These are phyloP conservation scores for Ettlia oleoabundans DNA, from an alignment of 139 green algal species.

Conservation along the genomic window DNA sequence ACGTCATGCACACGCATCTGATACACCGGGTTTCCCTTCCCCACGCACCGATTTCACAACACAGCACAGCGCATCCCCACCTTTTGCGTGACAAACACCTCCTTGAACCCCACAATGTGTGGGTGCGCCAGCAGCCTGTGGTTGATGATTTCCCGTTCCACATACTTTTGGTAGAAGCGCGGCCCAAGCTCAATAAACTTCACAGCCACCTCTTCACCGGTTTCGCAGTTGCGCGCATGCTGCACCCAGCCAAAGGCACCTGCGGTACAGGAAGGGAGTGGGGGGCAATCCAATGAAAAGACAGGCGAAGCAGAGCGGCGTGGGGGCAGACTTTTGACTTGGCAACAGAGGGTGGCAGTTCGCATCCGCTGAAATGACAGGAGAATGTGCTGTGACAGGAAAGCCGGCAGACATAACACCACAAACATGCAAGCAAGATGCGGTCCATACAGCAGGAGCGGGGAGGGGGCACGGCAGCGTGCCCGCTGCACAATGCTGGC, in stretches of 20 bases:
- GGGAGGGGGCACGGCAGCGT: background rate
- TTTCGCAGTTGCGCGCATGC: slow-evolving; percentile 46
- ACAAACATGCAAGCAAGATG: background rate
- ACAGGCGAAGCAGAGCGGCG: too few species aligned
- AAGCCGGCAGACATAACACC: too few species aligned
- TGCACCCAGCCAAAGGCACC: slow-evolving; percentile 51
- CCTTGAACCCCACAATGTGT: slow-evolving; percentile 64
- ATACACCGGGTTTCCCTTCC: too few species aligned
- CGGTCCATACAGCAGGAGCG: background rate
- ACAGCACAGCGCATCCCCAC: slow-evolving; percentile 10
- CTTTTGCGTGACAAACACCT: slow-evolving; percentile 63
- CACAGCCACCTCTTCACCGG: slow-evolving; percentile 60
- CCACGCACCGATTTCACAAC: too few species aligned
- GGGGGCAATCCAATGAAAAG: background rate
- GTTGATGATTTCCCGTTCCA: slow-evolving; percentile 71
- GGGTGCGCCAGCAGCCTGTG: slow-evolving; percentile 64
- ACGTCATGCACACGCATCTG: too few species aligned
- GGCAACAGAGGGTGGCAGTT: too few species aligned
- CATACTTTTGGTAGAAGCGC: slow-evolving; percentile 54
- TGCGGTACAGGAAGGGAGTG: slow-evolving; percentile 17
- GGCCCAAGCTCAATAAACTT: slow-evolving; percentile 60
- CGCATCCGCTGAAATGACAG: too few species aligned
- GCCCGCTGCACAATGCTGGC: background rate
- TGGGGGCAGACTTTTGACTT: too few species aligned
- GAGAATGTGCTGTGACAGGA: too few species aligned